phyloP scores from a whole-genome alignment of 148 eudicot genomes.

The Linanthus parryae region DNA sequence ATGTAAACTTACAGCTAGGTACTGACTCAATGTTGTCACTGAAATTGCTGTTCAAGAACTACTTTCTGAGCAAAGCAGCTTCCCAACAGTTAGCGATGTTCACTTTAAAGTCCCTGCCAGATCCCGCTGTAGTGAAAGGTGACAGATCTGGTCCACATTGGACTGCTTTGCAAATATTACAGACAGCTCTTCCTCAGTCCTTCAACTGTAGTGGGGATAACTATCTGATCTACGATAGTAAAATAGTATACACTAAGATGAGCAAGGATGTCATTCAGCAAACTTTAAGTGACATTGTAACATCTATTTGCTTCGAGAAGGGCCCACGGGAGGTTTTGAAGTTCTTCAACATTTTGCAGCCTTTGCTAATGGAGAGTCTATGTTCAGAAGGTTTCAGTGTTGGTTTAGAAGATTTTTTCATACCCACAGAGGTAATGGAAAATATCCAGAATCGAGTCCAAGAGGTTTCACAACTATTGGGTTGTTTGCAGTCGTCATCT shows the following conservation, averaged over 20 bases:
- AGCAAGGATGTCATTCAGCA: conserved; percentile 51
- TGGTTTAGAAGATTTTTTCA: conserved; percentile 54
- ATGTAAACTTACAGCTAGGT: conserved; percentile 74
- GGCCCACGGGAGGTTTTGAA: conserved; percentile 64
- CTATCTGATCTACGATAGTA: conserved; percentile 39
- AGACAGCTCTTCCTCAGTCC: conserved; percentile 52
- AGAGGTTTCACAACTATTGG: conserved; percentile 40
- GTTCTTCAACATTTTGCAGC: conserved; percentile 69
- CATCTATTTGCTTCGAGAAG: conserved; percentile 57
- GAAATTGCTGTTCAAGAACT: conserved; percentile 45
- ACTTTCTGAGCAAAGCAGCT: conserved; percentile 42
- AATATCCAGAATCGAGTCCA: conserved; percentile 38
- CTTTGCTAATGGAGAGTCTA: conserved; percentile 76
- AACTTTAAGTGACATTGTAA: conserved; percentile 50
- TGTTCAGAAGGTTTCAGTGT: conserved; percentile 76
- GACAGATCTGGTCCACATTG: conserved; percentile 43
- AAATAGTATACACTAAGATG: conserved; percentile 48
- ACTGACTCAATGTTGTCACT: conserved; percentile 71
- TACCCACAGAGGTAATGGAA: conserved; percentile 32
- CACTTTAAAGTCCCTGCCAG: conserved; percentile 37
- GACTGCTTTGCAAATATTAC: conserved; percentile 73
- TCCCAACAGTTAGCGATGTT: conserved; percentile 83
- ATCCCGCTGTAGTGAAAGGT: conserved; percentile 50
- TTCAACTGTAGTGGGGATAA: conserved; percentile 65
- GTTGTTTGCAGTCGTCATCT: conserved; percentile 39